Evolutionary conservation across 1,284 basidiomycete species (phyloP), one percentile per base, ranked within the genome.

Genomic region (Rugiboletus extremiorientalis): DNA sequence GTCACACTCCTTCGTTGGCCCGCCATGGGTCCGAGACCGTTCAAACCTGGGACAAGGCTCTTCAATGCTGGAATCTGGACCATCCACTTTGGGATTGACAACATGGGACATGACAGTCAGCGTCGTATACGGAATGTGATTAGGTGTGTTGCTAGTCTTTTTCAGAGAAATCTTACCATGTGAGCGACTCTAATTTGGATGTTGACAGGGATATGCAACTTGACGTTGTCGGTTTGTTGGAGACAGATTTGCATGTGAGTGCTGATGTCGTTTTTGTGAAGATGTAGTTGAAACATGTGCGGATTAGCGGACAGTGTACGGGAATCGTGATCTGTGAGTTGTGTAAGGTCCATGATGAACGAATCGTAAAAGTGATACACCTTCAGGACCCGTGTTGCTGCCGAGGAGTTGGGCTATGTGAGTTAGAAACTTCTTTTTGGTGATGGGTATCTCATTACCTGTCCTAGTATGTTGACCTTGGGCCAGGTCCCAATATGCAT

Each of bases 1-100:
- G 75, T 77, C 12, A 81, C 84, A 6, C 61, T 87, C 18, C 83
- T 84, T 55, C 79, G 77, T 34, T 76, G 78, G 64, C 85, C 87
- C 0, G 70, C 68, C 14, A 61, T 73, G 6, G 69, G 79, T 33
- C 77, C 83, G 0, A 71, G 66, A 42, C 91, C 93, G 3, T 85
- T 85, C 72, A 84, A 86, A 58, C 74, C 86, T 11, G 84, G 82
- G 8, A 80, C 88, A 14, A 79, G 90, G 23, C 79, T 93, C 23
- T 77, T 96, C 45, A 89, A 88, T n/a, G 88, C 90, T 14, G 95
- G 93, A 2, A 95, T 97, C 56, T 96, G 93, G 92, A 96, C 95
- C 1, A 80, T 96, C 30, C 94, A 96, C 72, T 96, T 96, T 70
- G 92, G 91, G 4, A 84, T 94, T 50, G 89, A 94, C 66, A 88